Percentiles rank a stretch among this genome's conserved stretches.
Evolutionary conservation across 169 alveolate genomes (phyloP).

Genomic region (Cryptosporidium xiaoi): DNA sequence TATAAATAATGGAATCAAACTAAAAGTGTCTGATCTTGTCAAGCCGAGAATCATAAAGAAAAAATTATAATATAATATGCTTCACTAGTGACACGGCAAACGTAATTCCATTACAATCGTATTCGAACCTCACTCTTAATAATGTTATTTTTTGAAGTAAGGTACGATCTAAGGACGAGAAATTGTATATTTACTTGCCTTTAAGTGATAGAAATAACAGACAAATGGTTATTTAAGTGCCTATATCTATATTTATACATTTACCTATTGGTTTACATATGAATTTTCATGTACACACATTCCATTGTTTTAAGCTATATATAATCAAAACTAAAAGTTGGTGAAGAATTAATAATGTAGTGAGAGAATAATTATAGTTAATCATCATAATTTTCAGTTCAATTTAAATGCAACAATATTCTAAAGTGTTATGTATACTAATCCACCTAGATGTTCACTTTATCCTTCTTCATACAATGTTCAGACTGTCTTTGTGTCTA

Average conservation of each 20-base stretch:
- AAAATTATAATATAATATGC: neutral
- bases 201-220: no score
- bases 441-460: no score
- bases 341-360: neutral
- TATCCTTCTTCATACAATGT: neutral
- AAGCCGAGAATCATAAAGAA: conserved; percentile 52
- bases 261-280: no score
- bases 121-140: no score
- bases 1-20: conserved; percentile 50
- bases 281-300: neutral
- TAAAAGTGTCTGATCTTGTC: conserved; percentile 29
- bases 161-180: neutral
- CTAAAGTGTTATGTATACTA: no score
- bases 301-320: neutral
- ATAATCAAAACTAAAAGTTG: neutral
- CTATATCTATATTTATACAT: no score
- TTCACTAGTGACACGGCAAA: no score
- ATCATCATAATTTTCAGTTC: no score
- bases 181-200: no score
- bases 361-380: neutral
- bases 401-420: no score
- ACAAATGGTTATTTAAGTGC: no score
- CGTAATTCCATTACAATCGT: no score
- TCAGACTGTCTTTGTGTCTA: conserved; percentile 40
- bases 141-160: neutral